Percentiles rank a stretch among this genome's conserved stretches.
Evolutionary conservation across 768 basidiomycete genomes (phyloP).

Genomic region (Hericium rajendrae): DNA sequence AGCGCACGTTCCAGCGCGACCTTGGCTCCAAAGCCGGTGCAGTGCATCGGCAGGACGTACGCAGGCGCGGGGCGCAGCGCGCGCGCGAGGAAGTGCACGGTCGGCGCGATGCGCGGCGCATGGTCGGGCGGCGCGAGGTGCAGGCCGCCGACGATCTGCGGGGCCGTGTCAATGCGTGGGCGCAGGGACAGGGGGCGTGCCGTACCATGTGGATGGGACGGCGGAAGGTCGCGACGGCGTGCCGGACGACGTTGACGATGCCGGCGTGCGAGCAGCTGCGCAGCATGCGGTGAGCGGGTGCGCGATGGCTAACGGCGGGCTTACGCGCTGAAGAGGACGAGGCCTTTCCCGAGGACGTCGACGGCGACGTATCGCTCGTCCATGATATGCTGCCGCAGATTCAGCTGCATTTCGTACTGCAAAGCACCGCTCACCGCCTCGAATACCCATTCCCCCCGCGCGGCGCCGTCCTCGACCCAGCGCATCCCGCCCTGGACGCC

Average conservation of each 20-base stretch:
- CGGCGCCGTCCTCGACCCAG: slow-evolving; percentile 30
- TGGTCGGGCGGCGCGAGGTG: slow-evolving; percentile 52
- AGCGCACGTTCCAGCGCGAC: slow-evolving; percentile 58
- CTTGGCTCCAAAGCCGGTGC: slow-evolving; percentile 72
- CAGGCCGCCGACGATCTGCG: slow-evolving; percentile 68
- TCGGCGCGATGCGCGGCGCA: slow-evolving; percentile 48
- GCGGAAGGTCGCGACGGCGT: slow-evolving; percentile 30
- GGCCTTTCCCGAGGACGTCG: slow-evolving; percentile 73
- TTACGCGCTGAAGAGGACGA: slow-evolving; percentile 80
- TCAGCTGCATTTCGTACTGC: too few species aligned
- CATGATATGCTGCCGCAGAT: slow-evolving; percentile 51
- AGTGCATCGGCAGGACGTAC: slow-evolving; percentile 79
- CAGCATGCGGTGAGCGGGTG: background rate
- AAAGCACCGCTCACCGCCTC: slow-evolving; percentile 34
- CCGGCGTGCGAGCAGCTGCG: slow-evolving; percentile 67
- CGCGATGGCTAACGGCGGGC: too few species aligned
- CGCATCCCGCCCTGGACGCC: slow-evolving; percentile 40
- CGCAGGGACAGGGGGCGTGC: background rate
- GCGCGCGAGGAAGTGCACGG: slow-evolving; percentile 61
- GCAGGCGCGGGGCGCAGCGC: slow-evolving; percentile 50
- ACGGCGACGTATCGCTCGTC: slow-evolving; percentile 75
- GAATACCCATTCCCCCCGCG: slow-evolving; percentile 34
- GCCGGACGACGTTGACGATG: slow-evolving; percentile 69
- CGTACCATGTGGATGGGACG: slow-evolving; percentile 71
- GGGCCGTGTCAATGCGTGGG: background rate